A percentile compares a stretch with the other conserved stretches of the same genome.
phyloP scores from a whole-genome alignment of 306 rosid species.

The Lagenaria siceraria region DNA sequence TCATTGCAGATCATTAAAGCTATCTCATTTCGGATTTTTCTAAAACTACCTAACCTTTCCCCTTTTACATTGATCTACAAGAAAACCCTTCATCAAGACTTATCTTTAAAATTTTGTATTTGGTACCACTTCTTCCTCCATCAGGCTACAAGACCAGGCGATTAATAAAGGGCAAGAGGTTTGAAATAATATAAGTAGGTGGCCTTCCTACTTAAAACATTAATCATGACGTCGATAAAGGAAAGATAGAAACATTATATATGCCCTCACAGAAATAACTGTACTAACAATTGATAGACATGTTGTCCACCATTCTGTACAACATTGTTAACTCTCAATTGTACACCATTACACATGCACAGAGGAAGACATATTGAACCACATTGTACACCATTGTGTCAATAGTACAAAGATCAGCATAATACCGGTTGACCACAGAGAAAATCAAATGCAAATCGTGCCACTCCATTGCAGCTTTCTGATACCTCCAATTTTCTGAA shows the following conservation, averaged over 20 bases:
- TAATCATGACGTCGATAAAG: neutral
- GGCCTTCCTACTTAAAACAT: neutral
- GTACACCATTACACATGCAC: neutral
- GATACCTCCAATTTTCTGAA: conserved; percentile 69
- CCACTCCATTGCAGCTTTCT: conserved; percentile 74
- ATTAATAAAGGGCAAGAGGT: neutral
- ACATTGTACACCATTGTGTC: neutral
- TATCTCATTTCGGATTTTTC: neutral
- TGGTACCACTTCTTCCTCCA: neutral
- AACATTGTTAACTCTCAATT: neutral
- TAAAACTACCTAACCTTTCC: neutral
- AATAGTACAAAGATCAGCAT: conserved; percentile 16
- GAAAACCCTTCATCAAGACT: neutral
- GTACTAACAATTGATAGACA: neutral
- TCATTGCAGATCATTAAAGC: neutral
- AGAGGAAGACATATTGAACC: neutral
- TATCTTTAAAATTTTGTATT: neutral
- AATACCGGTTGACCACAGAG: conserved; percentile 86
- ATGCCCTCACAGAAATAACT: neutral
- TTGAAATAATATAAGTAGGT: neutral
- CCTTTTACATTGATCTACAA: neutral
- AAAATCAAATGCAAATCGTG: conserved; percentile 74
- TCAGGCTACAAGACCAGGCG: neutral
- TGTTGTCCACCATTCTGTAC: neutral
- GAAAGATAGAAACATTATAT: neutral